Evolutionary conservation across 2,329 filamentous ascomycete species (phyloP).

Genomic region (Sporothrix humicola): DNA sequence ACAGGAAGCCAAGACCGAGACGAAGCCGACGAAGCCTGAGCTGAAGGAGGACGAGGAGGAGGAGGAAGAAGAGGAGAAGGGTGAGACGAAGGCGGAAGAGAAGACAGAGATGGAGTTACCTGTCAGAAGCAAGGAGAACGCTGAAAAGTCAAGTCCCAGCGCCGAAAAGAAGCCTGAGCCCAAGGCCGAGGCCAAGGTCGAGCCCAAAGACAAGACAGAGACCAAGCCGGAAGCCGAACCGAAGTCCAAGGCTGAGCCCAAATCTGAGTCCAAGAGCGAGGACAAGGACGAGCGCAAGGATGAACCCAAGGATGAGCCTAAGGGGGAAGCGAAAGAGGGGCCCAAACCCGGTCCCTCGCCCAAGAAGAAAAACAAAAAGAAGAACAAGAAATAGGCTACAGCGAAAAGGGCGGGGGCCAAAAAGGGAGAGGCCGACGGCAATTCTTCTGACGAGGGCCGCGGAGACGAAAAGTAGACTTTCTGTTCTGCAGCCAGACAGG

Average conservation of each 20-base stretch:
- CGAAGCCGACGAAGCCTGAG: constrained; percentile 10
- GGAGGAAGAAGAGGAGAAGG: neutral
- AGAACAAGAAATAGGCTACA: constrained; percentile 30
- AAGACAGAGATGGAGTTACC: neutral
- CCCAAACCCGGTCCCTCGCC: neutral
- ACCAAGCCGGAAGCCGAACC: neutral
- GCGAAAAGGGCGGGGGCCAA: constrained; percentile 9
- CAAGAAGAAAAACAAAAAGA: constrained; percentile 32
- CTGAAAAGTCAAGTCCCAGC: neutral
- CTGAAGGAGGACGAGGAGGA: neutral
- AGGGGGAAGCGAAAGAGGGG: neutral
- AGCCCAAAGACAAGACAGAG: neutral
- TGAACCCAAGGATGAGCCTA: neutral
- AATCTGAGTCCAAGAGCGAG: constrained; percentile 6
- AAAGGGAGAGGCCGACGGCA: neutral
- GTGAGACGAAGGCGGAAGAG: neutral
- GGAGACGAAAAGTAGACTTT: neutral
- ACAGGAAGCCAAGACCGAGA: neutral
- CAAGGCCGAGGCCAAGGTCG: neutral
- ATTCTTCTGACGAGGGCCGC: constrained; percentile 7
- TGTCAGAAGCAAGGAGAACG: neutral
- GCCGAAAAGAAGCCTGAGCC: neutral
- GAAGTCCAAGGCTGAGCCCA: constrained; percentile 3
- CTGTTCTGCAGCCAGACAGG: neutral
- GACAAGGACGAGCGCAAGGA: neutral